Evolutionary conservation across 1,139 yeast species (phyloP).

Genomic region (Pichia kudriavzevii): DNA sequence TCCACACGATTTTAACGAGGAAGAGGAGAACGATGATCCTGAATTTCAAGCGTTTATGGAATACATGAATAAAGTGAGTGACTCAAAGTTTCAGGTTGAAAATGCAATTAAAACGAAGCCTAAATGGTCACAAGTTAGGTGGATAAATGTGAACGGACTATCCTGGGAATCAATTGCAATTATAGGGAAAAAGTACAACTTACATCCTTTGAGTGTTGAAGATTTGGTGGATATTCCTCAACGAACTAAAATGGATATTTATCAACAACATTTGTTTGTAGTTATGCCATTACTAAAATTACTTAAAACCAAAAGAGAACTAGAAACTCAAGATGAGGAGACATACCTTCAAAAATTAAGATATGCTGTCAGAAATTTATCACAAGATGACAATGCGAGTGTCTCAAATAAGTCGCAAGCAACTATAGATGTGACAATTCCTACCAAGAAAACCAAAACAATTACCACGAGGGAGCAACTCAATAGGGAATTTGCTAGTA

Average conservation of each 20-base stretch:
- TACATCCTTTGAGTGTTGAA: conserved; percentile 46
- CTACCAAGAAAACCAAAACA: conserved; percentile 7
- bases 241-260: conserved; percentile 46
- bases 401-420: background rate
- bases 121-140: conserved; percentile 41
- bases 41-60: conserved; percentile 13
- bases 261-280: conserved; percentile 41
- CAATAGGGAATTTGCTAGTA: conserved; percentile 9
- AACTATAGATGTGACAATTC: background rate
- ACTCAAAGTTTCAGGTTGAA: conserved; percentile 23
- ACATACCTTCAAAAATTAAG: conserved; percentile 5
- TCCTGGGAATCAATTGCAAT: conserved; percentile 50
- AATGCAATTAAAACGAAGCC: conserved; percentile 28
- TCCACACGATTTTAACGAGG: conserved; percentile 10
- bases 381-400: background rate
- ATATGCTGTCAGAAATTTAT: background rate
- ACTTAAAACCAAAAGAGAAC: conserved; percentile 23
- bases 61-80: conserved; percentile 19
- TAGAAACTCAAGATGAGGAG: conserved; percentile 6
- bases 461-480: conserved; percentile 12
- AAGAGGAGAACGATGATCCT: conserved; percentile 2
- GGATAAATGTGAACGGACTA: conserved; percentile 49
- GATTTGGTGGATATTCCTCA: conserved; percentile 55
- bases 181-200: conserved; percentile 35
- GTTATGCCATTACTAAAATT: conserved; percentile 44